Conservation (phyloP, 768 basidiomycete species). For the Lactarius psammicola region DNA sequence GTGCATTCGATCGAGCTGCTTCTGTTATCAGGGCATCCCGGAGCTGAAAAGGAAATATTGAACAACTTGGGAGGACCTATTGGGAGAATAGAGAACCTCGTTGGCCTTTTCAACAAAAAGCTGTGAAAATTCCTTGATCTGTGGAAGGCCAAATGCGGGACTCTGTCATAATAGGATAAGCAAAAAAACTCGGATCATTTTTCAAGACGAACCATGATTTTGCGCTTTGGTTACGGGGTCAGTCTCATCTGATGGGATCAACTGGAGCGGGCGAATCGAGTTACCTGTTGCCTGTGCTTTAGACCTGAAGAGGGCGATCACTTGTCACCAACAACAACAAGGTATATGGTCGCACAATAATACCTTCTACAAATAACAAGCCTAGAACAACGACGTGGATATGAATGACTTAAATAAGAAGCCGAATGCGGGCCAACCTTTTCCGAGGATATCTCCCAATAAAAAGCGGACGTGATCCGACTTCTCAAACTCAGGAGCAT, state of each 20-base stretch:
- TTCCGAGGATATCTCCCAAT: slow-evolving; percentile 9
- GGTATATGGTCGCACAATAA: neutral
- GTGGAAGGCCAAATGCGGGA: slow-evolving; percentile 24
- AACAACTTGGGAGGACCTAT: neutral
- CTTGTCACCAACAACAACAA: neutral
- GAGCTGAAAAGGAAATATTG: neutral
- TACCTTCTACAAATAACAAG: slow-evolving; percentile 23
- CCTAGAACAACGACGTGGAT: slow-evolving; percentile 5
- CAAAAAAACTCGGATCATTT: neutral
- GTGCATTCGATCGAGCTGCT: neutral
- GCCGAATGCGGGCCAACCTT: slow-evolving; percentile 9
- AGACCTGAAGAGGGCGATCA: slow-evolving; percentile 2
- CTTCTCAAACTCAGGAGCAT: slow-evolving; percentile 23
- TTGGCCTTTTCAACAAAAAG: slow-evolving; percentile 26
- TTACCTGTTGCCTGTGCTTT: slow-evolving; percentile 23
- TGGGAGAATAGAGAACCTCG: slow-evolving; percentile 12
- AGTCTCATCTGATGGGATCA: neutral
- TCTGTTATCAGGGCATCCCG: slow-evolving; percentile 12
- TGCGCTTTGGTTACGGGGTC: slow-evolving; percentile 13
- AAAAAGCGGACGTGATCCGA: neutral
- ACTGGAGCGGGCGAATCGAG: neutral
- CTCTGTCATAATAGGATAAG: slow-evolving; percentile 5
- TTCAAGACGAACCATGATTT: slow-evolving; percentile 16
- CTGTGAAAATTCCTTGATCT: slow-evolving; percentile 16
- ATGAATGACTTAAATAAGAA: neutral